These are phyloP conservation scores for Alternaria conjuncta DNA, from an alignment of 2,329 filamentous ascomycete species.

Conservation along the genomic window DNA sequence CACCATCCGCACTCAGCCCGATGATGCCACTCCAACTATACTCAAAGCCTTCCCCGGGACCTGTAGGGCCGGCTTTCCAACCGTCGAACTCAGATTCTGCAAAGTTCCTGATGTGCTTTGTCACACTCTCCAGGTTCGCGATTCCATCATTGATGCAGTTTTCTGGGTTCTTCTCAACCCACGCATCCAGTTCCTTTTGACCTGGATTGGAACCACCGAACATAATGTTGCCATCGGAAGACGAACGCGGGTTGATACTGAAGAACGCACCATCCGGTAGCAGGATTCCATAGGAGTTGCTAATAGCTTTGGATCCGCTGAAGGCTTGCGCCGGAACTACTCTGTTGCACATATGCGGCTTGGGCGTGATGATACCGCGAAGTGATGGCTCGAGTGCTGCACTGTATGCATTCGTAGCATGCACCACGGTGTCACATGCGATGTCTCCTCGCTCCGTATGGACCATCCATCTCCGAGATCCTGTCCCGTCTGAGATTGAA, in stretches of 20 bases:
- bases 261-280: constrained; percentile 37
- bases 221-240: constrained; percentile 39
- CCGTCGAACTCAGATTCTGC: constrained; percentile 33
- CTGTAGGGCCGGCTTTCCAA: constrained; percentile 30
- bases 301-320: constrained; percentile 26
- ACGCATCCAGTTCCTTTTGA: constrained; percentile 38
- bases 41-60: constrained; percentile 38
- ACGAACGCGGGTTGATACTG: constrained; percentile 44
- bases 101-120: constrained; percentile 30
- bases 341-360: constrained; percentile 38
- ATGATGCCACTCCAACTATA: constrained; percentile 42
- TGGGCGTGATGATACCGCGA: constrained; percentile 31
- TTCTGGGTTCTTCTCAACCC: constrained; percentile 38
- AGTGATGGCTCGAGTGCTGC: constrained; percentile 31
- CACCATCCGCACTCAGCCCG: constrained; percentile 32
- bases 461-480: constrained; percentile 22
- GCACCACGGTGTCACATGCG: constrained; percentile 26
- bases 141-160: constrained; percentile 40
- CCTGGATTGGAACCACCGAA: constrained; percentile 45
- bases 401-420: constrained; percentile 37
- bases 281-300: constrained; percentile 44
- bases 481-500: constrained; percentile 7
- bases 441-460: constrained; percentile 28
- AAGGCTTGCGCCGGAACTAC: constrained; percentile 27
- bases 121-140: constrained; percentile 31